phyloP scores from a whole-genome alignment of 1,284 basidiomycete species.

The Rhizoctonia solani region DNA sequence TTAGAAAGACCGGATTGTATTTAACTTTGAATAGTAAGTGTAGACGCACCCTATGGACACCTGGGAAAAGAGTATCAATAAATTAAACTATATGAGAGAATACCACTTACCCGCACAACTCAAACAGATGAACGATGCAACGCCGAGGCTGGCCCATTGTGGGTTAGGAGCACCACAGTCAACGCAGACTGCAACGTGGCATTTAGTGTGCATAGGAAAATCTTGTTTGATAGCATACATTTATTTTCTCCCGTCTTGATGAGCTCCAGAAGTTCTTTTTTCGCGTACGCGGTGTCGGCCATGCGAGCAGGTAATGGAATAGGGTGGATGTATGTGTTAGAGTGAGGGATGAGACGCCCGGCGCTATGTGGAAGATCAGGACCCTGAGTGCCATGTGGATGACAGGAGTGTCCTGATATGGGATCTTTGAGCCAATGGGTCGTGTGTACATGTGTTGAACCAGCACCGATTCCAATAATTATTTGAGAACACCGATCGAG shows the following conservation, averaged over 20 bases:
- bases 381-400: constrained; percentile 1
- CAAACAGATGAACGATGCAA: constrained; percentile 87
- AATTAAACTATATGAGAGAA: constrained; percentile 18
- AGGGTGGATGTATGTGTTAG: background rate
- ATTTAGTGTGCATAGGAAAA: background rate
- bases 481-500: constrained; percentile 22
- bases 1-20: background rate
- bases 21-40: constrained; percentile 32
- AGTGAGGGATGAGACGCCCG: constrained; percentile 12
- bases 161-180: constrained; percentile 87
- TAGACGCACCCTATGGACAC: constrained; percentile 32
- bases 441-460: background rate
- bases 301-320: constrained; percentile 43
- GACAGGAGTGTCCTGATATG: background rate
- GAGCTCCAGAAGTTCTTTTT: constrained; percentile 65
- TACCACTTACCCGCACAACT: constrained; percentile 56
- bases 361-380: background rate
- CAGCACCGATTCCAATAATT: constrained; percentile 6
- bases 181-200: constrained; percentile 55
- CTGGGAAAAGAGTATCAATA: constrained; percentile 24
- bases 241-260: constrained; percentile 75
- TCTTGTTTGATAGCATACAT: constrained; percentile 43
- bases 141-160: constrained; percentile 87
- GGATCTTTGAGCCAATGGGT: constrained; percentile 1
- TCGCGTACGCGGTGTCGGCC: constrained; percentile 68